phyloP scores from a whole-genome alignment of 768 basidiomycete genomes.

The Steccherinum ochraceum region DNA sequence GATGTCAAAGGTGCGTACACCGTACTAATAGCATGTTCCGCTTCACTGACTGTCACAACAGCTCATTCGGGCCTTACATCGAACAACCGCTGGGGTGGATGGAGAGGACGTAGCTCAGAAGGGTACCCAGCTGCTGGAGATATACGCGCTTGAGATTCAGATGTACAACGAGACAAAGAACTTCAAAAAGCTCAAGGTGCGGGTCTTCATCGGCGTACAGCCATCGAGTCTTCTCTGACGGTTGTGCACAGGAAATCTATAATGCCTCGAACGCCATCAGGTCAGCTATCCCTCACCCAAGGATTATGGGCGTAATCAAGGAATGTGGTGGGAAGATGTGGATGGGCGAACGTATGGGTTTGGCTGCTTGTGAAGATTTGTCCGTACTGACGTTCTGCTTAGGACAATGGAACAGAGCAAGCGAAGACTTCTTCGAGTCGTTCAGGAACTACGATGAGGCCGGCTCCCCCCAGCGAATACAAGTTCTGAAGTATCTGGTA shows the following conservation, averaged over 20 bases:
- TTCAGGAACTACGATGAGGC: conserved; percentile 99
- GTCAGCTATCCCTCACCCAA: conserved; percentile 95
- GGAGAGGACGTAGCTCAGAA: conserved; percentile 85
- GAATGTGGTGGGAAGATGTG: conserved; percentile 99
- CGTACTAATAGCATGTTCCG: neutral
- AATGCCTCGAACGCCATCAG: conserved; percentile 90
- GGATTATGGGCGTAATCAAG: conserved; percentile 98
- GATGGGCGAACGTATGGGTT: conserved; percentile 91
- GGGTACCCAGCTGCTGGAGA: conserved; percentile 91
- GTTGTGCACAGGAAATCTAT: conserved; percentile 79
- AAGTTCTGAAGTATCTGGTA: conserved; percentile 97
- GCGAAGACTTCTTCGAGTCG: conserved; percentile 97
- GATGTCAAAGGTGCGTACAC: conserved; percentile 59
- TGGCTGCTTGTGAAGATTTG: neutral
- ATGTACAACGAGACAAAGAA: conserved; percentile 98
- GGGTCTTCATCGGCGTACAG: neutral
- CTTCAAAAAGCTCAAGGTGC: conserved; percentile 90
- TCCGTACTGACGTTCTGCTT: neutral
- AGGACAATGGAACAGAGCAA: conserved; percentile 94
- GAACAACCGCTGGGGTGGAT: conserved; percentile 56
- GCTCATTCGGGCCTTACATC: conserved; percentile 75
- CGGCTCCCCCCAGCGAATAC: conserved; percentile 92
- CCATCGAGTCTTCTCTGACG: neutral
- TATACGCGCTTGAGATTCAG: conserved; percentile 97
- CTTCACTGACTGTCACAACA: conserved; percentile 24